Percentiles rank a stretch among this genome's conserved stretches.
Conservation (phyloP, 1,284 basidiomycete genomes). For the Leccinum huronense region DNA sequence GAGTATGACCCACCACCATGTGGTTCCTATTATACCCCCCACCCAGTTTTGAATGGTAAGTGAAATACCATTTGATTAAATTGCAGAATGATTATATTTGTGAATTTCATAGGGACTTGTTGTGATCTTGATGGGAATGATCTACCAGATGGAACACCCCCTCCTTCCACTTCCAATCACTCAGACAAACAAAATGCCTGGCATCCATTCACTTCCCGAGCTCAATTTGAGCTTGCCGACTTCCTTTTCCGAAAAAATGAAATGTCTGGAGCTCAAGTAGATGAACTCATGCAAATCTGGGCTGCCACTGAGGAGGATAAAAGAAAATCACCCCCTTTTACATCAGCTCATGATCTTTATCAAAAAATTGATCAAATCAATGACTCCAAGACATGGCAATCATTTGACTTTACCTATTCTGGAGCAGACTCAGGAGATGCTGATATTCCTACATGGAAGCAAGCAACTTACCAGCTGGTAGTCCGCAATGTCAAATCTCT, state of each 20-base stretch:
- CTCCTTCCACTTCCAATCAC: background rate
- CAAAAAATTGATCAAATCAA: background rate
- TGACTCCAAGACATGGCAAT: background rate
- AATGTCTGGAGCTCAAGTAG: background rate
- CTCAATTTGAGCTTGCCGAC: background rate
- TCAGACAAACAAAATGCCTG: background rate
- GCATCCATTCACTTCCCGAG: background rate
- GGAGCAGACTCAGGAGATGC: background rate
- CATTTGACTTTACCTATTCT: background rate
- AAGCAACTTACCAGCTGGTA: background rate
- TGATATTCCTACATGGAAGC: background rate
- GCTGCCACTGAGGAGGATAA: background rate
- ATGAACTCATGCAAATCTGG: background rate
- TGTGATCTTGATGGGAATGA: background rate
- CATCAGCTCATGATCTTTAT: background rate
- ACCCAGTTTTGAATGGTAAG: background rate
- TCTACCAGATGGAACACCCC: background rate
- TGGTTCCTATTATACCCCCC: background rate
- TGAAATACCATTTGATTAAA: background rate
- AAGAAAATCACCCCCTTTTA: background rate
- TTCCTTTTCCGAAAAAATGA: background rate
- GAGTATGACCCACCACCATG: background rate
- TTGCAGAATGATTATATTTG: background rate
- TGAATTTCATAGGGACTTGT: background rate
- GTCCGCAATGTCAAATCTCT: background rate